A percentile compares a stretch with the other conserved stretches of the same genome.
These are phyloP conservation scores for Oxyria digyna DNA, from an alignment of 148 eudicot species.

Conservation along the genomic window DNA sequence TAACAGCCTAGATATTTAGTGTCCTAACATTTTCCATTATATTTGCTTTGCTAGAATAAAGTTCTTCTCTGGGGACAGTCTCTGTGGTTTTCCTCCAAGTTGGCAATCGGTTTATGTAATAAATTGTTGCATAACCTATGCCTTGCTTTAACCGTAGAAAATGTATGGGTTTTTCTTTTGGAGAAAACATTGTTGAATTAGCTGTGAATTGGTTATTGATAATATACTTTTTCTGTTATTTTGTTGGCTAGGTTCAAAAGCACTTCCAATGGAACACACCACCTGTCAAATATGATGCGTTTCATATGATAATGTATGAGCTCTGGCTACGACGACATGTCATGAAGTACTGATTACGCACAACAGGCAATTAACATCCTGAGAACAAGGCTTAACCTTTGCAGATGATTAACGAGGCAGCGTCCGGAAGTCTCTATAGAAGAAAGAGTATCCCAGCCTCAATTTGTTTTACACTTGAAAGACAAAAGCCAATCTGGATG, in stretches of 20 bases:
- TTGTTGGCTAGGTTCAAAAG: constrained; percentile 46
- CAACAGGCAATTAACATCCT: neutral
- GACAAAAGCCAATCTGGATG: neutral
- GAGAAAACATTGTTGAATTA: neutral
- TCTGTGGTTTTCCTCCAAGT: neutral
- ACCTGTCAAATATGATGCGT: constrained; percentile 52
- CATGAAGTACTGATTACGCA: constrained; percentile 39
- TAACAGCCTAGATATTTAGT: too few species aligned
- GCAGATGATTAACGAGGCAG: neutral
- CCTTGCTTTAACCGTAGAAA: neutral
- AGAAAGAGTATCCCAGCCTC: neutral
- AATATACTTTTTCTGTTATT: neutral
- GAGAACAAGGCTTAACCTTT: neutral
- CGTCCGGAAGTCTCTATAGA: neutral
- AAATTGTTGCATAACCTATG: neutral
- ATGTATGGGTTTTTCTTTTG: too few species aligned
- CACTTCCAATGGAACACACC: constrained; percentile 78
- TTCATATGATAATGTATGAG: constrained; percentile 75
- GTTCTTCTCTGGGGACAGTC: neutral
- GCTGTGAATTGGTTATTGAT: neutral
- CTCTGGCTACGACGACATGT: constrained; percentile 70
- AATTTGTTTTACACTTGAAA: neutral
- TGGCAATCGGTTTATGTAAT: too few species aligned
- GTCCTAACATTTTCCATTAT: neutral
- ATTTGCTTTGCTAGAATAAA: neutral